phyloP scores from a whole-genome alignment of 306 rosid species.

The Vicia faba region DNA sequence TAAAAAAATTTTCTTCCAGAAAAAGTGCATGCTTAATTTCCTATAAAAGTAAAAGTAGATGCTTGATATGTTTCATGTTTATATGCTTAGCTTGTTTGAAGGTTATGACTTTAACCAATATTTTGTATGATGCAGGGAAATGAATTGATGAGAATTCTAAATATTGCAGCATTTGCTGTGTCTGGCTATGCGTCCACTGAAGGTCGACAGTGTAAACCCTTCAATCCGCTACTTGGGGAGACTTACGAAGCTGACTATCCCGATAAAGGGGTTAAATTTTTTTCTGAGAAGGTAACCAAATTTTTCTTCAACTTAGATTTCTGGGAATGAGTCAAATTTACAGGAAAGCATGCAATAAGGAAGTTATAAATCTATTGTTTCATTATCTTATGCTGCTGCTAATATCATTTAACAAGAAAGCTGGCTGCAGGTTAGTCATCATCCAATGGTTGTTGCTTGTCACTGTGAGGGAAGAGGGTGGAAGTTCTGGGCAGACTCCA shows the following conservation, averaged over 20 bases:
- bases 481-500: constrained; percentile 98
- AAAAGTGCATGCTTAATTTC: background rate
- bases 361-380: constrained; percentile 29
- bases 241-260: constrained; percentile 98
- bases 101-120: constrained; percentile 37
- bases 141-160: constrained; percentile 93
- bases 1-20: background rate
- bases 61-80: constrained; percentile 24
- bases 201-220: constrained; percentile 99
- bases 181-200: constrained; percentile 97
- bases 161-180: constrained; percentile 93
- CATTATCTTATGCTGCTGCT: constrained; percentile 31
- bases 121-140: constrained; percentile 77
- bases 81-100: constrained; percentile 33
- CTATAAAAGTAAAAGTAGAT: constrained; percentile 15
- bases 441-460: constrained; percentile 97
- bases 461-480: constrained; percentile 95
- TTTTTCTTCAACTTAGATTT: constrained; percentile 30
- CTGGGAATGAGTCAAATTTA: constrained; percentile 18
- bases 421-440: constrained; percentile 90
- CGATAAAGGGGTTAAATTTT: constrained; percentile 88
- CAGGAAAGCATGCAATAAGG: background rate
- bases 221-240: constrained; percentile 97
- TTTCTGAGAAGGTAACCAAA: constrained; percentile 79
- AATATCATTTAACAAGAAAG: constrained; percentile 51